Evolutionary conservation across 352 stramenopile species (phyloP).

Genomic region (Peronospora destructor): DNA sequence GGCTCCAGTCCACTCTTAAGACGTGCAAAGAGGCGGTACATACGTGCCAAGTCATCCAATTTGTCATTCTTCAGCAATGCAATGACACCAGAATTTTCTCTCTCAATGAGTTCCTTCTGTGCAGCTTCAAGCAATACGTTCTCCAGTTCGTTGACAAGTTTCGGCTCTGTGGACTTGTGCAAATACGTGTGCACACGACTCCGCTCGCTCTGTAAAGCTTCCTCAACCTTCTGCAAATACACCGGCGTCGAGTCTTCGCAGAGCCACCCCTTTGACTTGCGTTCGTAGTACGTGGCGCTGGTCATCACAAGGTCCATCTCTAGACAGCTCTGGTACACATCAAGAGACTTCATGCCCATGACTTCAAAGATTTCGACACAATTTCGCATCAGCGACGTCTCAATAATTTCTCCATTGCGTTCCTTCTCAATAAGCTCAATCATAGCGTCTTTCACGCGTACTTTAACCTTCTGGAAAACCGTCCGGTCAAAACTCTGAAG

Average conservation of each 20-base stretch:
- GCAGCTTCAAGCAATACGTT: slow-evolving; percentile 92
- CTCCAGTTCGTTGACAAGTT: slow-evolving; percentile 91
- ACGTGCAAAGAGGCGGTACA: slow-evolving; percentile 96
- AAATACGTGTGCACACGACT: slow-evolving; percentile 93
- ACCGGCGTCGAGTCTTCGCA: slow-evolving; percentile 94
- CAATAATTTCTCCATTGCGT: slow-evolving; percentile 95
- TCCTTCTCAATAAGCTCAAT: slow-evolving; percentile 97
- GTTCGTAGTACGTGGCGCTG: slow-evolving; percentile 93
- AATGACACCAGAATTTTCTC: slow-evolving; percentile 95
- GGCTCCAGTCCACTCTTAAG: slow-evolving; percentile 94
- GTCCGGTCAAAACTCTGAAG: slow-evolving; percentile 79
- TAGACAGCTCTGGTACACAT: slow-evolving; percentile 95
- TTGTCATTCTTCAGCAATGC: slow-evolving; percentile 96
- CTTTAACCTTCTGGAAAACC: slow-evolving; percentile 82
- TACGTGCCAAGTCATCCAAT: slow-evolving; percentile 93
- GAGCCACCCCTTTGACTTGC: slow-evolving; percentile 97
- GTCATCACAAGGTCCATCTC: slow-evolving; percentile 90
- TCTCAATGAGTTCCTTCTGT: slow-evolving; percentile 95
- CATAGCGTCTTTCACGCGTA: slow-evolving; percentile 84
- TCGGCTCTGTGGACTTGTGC: slow-evolving; percentile 92
- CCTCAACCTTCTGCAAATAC: slow-evolving; percentile 95
- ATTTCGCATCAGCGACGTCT: slow-evolving; percentile 93
- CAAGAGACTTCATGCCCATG: slow-evolving; percentile 94
- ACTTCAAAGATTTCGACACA: slow-evolving; percentile 98
- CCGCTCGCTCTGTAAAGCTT: slow-evolving; percentile 72